Evolutionary conservation across 1,139 yeast species (phyloP), one percentile per base, ranked within the genome.

Genomic region (Taphrina deformans): DNA sequence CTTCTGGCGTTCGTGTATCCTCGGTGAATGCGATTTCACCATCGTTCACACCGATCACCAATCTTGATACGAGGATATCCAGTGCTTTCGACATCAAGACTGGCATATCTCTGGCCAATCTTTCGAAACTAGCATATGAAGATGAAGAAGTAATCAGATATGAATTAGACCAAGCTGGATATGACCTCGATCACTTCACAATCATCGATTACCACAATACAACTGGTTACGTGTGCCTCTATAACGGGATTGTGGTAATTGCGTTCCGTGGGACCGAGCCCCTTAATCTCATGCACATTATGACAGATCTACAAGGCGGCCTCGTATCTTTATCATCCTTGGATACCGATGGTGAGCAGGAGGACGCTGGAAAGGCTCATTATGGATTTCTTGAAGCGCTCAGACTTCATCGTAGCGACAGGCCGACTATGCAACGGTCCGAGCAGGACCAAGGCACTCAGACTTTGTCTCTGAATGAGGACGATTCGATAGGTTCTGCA

Each of bases 331-430:
- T 61, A 16, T 45, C 59, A 3, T 41, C 55, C 12, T 26, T 61
- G 7, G 65, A 61, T 14, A 26, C 29, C 12, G 31, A 33, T 12
- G 59, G 31, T 16, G 59, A 41, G 14, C 41, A 27, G 12, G 52
- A 23, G 18, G 52, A 45, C 21, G 59, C 59, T 18, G 65, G 65
- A 2, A 52, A 44, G 33, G 65, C 55, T 16, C 65, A 61, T 46
- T 61, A 61, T 45, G 65, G 65, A 6, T 61, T 61, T 31, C 53
- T 61, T 21, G 56, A 61, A 12, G 65, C 65, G 10, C 46, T 61
- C 16, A 52, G 65, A 29, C 52, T 61, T 23, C 56, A 48, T 26
- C 50, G 63, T 2, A 40, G 35, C 18, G 63, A 59, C 38, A 23
- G 18, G 18, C 63, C 63, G 6, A 18, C 1, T 6, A 6, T 7